Conservation (phyloP, 2,329 filamentous ascomycete species). For the Curvularia sp. region DNA sequence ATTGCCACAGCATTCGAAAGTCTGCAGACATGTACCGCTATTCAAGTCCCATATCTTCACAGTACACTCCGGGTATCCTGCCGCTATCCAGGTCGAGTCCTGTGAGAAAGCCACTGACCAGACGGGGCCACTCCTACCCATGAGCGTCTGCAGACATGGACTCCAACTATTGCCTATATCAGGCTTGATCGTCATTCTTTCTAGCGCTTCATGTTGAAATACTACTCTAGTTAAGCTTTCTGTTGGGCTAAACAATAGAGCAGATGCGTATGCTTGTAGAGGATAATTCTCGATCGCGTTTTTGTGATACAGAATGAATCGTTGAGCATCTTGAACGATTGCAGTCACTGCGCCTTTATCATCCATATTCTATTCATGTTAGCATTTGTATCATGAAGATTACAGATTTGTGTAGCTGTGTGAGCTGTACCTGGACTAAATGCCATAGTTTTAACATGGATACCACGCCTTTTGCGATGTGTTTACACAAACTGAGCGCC, state of each 20-base stretch:
- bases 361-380: neutral
- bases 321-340: slow-evolving; percentile 18
- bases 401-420: neutral
- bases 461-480: slow-evolving; percentile 21
- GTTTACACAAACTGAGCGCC: slow-evolving; percentile 24
- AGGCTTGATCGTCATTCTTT: neutral
- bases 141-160: slow-evolving; percentile 26
- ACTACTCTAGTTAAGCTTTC: neutral
- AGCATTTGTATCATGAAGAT: neutral
- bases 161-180: neutral
- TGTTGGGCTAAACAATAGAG: neutral
- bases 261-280: slow-evolving; percentile 12
- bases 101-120: slow-evolving; percentile 19
- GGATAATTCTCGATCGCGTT: slow-evolving; percentile 20
- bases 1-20: no score
- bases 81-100: neutral
- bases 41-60: neutral
- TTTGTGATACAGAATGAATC: slow-evolving; percentile 30
- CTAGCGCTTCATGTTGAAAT: neutral
- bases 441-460: slow-evolving; percentile 10
- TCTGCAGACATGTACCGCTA: neutral
- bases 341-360: neutral
- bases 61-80: neutral
- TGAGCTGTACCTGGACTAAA: neutral
- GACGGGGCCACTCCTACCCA: slow-evolving; percentile 19